phyloP scores from a whole-genome alignment of 2,329 filamentous ascomycete genomes.

The Hortaea werneckii region DNA sequence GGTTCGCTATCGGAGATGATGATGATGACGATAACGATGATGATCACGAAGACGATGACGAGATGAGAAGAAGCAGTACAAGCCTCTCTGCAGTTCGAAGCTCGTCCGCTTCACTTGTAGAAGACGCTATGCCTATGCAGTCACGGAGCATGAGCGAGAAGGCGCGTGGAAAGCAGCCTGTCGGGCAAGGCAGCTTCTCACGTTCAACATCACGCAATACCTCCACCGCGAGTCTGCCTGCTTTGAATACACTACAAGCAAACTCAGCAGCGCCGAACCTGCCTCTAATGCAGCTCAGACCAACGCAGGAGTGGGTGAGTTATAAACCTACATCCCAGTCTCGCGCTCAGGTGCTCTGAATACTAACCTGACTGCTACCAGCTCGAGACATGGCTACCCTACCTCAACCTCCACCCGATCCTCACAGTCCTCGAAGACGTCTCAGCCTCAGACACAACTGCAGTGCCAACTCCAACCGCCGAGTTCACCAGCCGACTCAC shows the following conservation, averaged over 20 bases:
- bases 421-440: slow-evolving; percentile 58
- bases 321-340: not conserved
- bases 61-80: slow-evolving; percentile 43
- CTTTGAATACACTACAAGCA: slow-evolving; percentile 48
- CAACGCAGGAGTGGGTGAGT: slow-evolving; percentile 66
- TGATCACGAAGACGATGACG: slow-evolving; percentile 49
- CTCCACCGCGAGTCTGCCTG: slow-evolving; percentile 63
- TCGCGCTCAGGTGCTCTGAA: not conserved
- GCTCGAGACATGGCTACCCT: slow-evolving; percentile 91
- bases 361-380: slow-evolving; percentile 15
- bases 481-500: slow-evolving; percentile 1
- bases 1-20: slow-evolving; percentile 80
- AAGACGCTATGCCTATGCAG: slow-evolving; percentile 74
- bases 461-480: slow-evolving; percentile 2
- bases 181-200: slow-evolving; percentile 70
- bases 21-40: slow-evolving; percentile 54
- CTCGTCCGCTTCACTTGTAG: slow-evolving; percentile 29
- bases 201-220: slow-evolving; percentile 61
- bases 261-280: slow-evolving; percentile 22
- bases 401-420: slow-evolving; percentile 78
- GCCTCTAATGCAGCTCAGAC: slow-evolving; percentile 46
- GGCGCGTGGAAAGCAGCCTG: slow-evolving; percentile 89
- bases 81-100: slow-evolving; percentile 51
- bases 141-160: slow-evolving; percentile 93
- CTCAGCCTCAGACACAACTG: not conserved